A percentile compares a stretch with the other conserved stretches of the same genome.
Conservation (phyloP, 148 eudicot species). For the Suaeda aralocaspica region DNA sequence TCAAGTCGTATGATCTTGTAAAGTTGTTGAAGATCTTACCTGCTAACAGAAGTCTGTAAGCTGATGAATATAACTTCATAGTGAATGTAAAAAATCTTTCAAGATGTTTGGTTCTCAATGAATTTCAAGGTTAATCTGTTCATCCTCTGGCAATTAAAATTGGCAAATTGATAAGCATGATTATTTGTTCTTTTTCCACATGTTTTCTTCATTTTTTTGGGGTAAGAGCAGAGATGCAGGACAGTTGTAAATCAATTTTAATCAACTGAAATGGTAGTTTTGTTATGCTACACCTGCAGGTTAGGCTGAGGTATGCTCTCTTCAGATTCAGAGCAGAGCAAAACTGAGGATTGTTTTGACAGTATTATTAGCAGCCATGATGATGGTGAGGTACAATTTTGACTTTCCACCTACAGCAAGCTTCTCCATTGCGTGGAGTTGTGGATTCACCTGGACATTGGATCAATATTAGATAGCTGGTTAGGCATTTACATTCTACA, state of each 20-base stretch:
- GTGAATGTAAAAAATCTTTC: not conserved
- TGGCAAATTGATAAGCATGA: not conserved
- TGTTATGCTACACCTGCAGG: not conserved
- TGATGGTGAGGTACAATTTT: not conserved
- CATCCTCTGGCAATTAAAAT: constrained; percentile 1
- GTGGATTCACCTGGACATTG: no score
- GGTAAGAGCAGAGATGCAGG: not conserved
- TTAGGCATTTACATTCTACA: no score
- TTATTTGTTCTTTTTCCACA: not conserved
- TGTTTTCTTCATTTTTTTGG: not conserved
- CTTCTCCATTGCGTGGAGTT: not conserved
- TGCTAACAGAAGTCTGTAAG: constrained; percentile 43
- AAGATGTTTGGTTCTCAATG: not conserved
- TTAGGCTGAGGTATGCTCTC: not conserved
- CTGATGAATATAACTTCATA: constrained; percentile 10
- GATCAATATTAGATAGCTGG: no score
- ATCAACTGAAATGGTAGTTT: not conserved
- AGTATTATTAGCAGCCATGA: not conserved
- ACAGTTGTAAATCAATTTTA: not conserved
- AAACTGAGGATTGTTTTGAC: not conserved
- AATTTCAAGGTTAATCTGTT: constrained; percentile 5
- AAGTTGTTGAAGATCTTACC: constrained; percentile 79
- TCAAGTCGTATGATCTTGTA: constrained; percentile 80
- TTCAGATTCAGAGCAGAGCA: not conserved
- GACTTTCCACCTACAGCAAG: not conserved